Evolutionary conservation across 257 asterid species (phyloP).

Genomic region (Solanum neorickii): DNA sequence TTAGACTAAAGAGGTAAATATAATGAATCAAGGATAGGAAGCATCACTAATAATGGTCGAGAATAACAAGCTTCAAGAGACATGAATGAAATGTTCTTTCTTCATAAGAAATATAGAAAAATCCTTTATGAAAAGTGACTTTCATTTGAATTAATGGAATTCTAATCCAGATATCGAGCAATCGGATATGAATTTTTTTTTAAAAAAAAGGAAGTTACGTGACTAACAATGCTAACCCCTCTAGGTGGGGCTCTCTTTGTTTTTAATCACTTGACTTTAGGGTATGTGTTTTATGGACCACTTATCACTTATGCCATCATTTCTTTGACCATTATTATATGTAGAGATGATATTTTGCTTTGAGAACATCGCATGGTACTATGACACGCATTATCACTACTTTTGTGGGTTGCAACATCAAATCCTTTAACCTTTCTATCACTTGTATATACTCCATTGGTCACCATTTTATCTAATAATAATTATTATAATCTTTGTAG

Average conservation of each 20-base stretch:
- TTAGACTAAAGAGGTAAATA: not conserved
- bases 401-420: not conserved
- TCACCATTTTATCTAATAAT: not conserved
- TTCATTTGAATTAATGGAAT: too few relatives aligned
- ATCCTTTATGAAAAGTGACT: rapidly evolving
- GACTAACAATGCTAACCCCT: not conserved
- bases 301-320: not conserved
- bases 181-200: too few relatives aligned
- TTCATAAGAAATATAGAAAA: too few relatives aligned
- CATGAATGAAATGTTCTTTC: too few relatives aligned
- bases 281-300: not conserved
- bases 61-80: not conserved
- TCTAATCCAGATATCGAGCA: rapidly evolving
- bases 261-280: not conserved
- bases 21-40: not conserved
- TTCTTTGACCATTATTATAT: not conserved
- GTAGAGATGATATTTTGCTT: not conserved
- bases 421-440: not conserved
- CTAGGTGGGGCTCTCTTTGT: not conserved
- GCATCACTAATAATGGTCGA: not conserved
- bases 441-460: not conserved
- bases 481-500: not conserved
- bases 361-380: not conserved
- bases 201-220: not conserved
- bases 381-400: not conserved